Evolutionary conservation across 192 early-diverging fungal species (phyloP).

Genomic region (Paraglomus occultum): DNA sequence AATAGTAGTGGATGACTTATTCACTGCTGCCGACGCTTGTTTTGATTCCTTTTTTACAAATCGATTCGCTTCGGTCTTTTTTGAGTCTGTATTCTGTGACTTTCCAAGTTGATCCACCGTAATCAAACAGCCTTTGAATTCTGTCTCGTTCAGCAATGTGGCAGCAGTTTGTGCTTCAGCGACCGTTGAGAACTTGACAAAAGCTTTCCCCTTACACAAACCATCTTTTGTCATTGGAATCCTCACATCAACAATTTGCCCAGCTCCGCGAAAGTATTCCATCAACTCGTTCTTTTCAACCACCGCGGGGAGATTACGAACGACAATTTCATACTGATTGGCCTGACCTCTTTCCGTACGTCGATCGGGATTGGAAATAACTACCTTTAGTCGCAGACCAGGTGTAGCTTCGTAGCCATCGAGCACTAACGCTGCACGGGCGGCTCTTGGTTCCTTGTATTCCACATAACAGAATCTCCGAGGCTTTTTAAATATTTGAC

Average conservation of each 20-base stretch:
- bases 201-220: slow-evolving; percentile 6
- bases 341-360: not conserved
- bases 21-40: no score
- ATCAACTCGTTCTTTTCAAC: not conserved
- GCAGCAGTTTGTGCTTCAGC: not conserved
- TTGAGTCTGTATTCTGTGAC: no score
- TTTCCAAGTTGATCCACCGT: no score
- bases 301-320: not conserved
- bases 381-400: slow-evolving; percentile 2
- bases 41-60: no score
- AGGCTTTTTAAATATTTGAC: no score
- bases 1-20: no score
- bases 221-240: slow-evolving; percentile 12
- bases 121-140: slow-evolving; percentile 17
- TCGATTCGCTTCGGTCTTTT: no score
- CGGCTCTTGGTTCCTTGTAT: slow-evolving; percentile 2
- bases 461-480: slow-evolving; percentile 15
- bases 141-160: not conserved
- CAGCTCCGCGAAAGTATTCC: not conserved
- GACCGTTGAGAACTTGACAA: slow-evolving; percentile 6
- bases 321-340: not conserved
- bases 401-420: slow-evolving; percentile 4
- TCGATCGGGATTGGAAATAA: slow-evolving; percentile 3
- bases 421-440: slow-evolving; percentile 9
- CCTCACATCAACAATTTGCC: not conserved